Evolutionary conservation across 805 yeast genomes (phyloP).

Genomic region (Teunomyces barrocoloradensis): DNA sequence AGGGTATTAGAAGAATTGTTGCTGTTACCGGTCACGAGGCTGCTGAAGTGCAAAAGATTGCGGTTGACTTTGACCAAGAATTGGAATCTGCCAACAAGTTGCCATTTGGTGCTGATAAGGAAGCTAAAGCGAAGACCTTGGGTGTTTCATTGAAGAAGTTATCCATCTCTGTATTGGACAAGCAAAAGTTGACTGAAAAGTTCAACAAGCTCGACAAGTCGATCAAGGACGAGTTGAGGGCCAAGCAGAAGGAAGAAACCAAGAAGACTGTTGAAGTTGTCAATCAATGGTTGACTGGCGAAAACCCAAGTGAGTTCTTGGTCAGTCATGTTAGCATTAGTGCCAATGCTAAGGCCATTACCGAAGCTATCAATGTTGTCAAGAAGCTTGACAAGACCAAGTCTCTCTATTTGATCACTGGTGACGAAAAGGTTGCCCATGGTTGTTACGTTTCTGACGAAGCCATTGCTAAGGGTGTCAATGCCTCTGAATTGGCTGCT

Average conservation of each 20-base stretch:
- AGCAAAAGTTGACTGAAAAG: slow-evolving; percentile 69
- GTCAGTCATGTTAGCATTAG: slow-evolving; percentile 68
- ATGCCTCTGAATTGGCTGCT: slow-evolving; percentile 72
- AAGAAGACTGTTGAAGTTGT: slow-evolving; percentile 80
- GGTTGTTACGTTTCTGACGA: slow-evolving; percentile 84
- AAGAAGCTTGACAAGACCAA: slow-evolving; percentile 74
- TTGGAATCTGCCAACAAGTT: slow-evolving; percentile 59
- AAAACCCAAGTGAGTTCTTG: slow-evolving; percentile 51
- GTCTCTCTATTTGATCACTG: slow-evolving; percentile 77
- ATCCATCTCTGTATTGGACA: slow-evolving; percentile 76
- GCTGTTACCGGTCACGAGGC: slow-evolving; percentile 95
- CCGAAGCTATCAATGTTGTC: slow-evolving; percentile 85
- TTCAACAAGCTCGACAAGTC: slow-evolving; percentile 80
- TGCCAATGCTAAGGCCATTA: slow-evolving; percentile 88
- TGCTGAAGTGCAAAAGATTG: slow-evolving; percentile 82
- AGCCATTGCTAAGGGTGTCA: slow-evolving; percentile 65
- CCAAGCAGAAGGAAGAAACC: slow-evolving; percentile 83
- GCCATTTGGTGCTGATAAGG: slow-evolving; percentile 75
- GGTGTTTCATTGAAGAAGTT: slow-evolving; percentile 84
- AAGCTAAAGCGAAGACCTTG: slow-evolving; percentile 74
- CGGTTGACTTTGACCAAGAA: slow-evolving; percentile 62
- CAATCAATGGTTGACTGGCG: slow-evolving; percentile 57
- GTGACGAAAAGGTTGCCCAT: slow-evolving; percentile 83
- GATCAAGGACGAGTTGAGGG: slow-evolving; percentile 83
- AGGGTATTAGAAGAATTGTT: slow-evolving; percentile 97